phyloP scores from a whole-genome alignment of 441 rosid genomes.

The Jatropha podagrica region DNA sequence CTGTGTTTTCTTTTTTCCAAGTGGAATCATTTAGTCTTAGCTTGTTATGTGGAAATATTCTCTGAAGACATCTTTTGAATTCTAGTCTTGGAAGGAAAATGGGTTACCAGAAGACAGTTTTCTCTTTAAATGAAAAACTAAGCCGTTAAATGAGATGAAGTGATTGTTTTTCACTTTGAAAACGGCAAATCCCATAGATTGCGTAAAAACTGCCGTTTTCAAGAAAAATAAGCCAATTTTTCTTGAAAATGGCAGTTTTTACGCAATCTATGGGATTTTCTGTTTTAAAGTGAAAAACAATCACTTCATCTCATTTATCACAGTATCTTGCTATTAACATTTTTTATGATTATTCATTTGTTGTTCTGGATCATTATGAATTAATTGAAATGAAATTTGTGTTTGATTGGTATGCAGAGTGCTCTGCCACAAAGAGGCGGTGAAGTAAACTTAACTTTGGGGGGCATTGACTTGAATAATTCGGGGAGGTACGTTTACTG shows the following conservation, averaged over 20 bases:
- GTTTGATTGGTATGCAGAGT: constrained; percentile 51
- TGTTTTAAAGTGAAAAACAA: not conserved
- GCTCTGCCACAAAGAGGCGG: constrained; percentile 90
- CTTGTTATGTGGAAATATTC: not conserved
- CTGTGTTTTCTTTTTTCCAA: not conserved
- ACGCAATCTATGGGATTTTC: no score
- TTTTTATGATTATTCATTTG: not conserved
- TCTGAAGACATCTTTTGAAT: not conserved
- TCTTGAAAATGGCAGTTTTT: no score
- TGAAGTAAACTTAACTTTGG: constrained; percentile 91
- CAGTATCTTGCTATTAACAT: not conserved
- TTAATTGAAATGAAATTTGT: constrained; percentile 14
- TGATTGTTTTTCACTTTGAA: not conserved
- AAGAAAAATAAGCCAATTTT: not conserved
- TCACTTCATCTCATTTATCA: not conserved
- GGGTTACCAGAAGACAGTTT: not conserved
- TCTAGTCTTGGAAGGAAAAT: not conserved
- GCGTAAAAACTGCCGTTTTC: not conserved
- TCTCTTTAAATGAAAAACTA: not conserved
- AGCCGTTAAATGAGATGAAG: not conserved
- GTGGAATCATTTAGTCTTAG: not conserved
- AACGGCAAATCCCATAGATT: no score
- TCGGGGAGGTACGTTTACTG: constrained; percentile 76
- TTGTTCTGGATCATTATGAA: not conserved
- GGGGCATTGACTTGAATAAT: constrained; percentile 97